Conservation (phyloP, 352 stramenopile genomes). For the Globisporangium okanoganense region DNA sequence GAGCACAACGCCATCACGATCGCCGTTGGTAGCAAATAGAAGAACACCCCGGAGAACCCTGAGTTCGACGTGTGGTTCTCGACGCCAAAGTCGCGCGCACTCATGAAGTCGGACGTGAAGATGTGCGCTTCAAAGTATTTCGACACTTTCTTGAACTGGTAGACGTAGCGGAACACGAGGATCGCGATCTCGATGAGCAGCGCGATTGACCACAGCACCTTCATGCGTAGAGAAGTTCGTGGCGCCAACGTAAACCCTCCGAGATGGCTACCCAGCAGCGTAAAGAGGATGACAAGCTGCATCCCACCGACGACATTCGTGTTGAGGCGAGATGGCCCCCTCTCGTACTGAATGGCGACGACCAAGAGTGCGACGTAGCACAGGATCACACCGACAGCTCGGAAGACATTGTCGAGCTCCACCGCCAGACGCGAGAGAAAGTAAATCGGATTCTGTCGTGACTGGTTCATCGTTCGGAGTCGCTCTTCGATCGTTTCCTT, state of each 20-base stretch:
- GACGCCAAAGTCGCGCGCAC: conserved; percentile 67
- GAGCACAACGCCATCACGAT: conserved; percentile 74
- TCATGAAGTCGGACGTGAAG: conserved; percentile 73
- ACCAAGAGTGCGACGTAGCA: conserved; percentile 75
- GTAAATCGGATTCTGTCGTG: conserved; percentile 68
- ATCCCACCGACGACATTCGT: conserved; percentile 64
- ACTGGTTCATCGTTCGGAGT: conserved; percentile 50
- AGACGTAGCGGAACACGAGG: conserved; percentile 68
- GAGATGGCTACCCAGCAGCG: conserved; percentile 70
- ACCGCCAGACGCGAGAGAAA: conserved; percentile 69
- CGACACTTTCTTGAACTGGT: conserved; percentile 75
- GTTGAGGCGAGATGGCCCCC: conserved; percentile 38
- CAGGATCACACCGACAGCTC: conserved; percentile 50
- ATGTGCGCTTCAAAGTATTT: conserved; percentile 56
- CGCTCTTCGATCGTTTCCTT: conserved; percentile 66
- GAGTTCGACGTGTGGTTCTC: conserved; percentile 57
- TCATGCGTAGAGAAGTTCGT: conserved; percentile 63
- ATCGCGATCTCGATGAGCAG: conserved; percentile 67
- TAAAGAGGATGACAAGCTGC: conserved; percentile 59
- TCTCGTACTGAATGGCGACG: conserved; percentile 63
- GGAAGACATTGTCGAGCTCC: conserved; percentile 78
- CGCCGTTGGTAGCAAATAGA: conserved; percentile 73
- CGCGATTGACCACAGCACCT: conserved; percentile 75
- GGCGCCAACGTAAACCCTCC: conserved; percentile 57
- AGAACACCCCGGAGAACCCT: conserved; percentile 65